A percentile compares a stretch with the other conserved stretches of the same genome.
Conservation (phyloP, 1,284 basidiomycete species). For the Microbotryomycetes sp. region DNA sequence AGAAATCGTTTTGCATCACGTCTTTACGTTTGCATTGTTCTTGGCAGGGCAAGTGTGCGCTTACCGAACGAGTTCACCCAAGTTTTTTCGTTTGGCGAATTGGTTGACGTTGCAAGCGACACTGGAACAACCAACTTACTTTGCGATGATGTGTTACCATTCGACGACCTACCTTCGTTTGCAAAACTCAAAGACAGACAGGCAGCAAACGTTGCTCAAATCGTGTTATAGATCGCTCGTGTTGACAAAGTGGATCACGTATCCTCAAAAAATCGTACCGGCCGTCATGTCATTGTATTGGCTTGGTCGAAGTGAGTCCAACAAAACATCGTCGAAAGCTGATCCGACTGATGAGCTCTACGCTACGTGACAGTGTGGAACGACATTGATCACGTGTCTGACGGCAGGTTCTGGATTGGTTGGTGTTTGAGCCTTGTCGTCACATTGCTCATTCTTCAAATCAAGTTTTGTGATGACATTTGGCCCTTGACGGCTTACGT, state of each 20-base stretch:
- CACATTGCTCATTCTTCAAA: conserved; percentile 5
- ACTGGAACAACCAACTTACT: conserved; percentile 8
- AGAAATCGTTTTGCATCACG: conserved; percentile 5
- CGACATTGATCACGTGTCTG: conserved; percentile 2
- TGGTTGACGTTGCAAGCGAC: conserved; percentile 15
- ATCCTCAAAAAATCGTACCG: conserved; percentile 15
- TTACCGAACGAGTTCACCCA: conserved; percentile 3
- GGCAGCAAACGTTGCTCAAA: neutral
- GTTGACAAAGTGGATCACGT: conserved; percentile 12
- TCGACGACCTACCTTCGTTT: neutral
- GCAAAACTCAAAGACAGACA: neutral
- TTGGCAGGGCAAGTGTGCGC: conserved; percentile 6
- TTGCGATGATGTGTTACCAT: conserved; percentile 12
- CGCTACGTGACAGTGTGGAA: conserved; percentile 12
- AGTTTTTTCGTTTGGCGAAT: conserved; percentile 6
- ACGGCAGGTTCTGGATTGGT: conserved; percentile 11
- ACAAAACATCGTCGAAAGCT: too few species aligned
- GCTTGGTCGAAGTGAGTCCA: conserved; percentile 15
- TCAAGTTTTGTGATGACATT: conserved; percentile 10
- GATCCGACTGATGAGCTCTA: too few species aligned
- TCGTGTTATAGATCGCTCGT: neutral
- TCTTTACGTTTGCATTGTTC: conserved; percentile 1
- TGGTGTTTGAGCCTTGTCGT: conserved; percentile 2
- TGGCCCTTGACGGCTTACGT: conserved; percentile 4
- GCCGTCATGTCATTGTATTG: conserved; percentile 18